A percentile compares a stretch with the other conserved stretches of the same genome.
Evolutionary conservation across 495 filamentous ascomycete genomes (phyloP).

Genomic region (Penicillium salamii): DNA sequence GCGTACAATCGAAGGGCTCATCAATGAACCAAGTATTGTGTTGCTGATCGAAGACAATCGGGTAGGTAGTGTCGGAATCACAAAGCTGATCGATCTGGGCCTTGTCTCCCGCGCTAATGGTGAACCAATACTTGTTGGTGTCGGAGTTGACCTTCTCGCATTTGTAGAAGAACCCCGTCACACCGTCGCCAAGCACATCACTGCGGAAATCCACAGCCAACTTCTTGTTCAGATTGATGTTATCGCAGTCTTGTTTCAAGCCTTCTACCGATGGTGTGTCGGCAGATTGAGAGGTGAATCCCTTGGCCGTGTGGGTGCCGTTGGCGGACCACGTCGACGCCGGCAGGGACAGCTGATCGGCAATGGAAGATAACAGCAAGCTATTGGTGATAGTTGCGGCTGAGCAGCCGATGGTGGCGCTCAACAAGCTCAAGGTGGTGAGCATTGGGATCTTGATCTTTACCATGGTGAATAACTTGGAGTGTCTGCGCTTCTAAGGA

Average conservation of each 20-base stretch:
- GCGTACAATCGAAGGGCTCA: conserved; percentile 28
- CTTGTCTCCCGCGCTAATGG: conserved; percentile 19
- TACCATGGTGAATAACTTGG: not conserved
- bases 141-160: conserved; percentile 23
- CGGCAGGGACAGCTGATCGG: conserved; percentile 18
- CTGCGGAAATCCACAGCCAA: conserved; percentile 26
- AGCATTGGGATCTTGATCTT: conserved; percentile 8
- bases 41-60: conserved; percentile 24
- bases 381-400: conserved; percentile 17
- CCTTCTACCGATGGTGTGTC: conserved; percentile 11
- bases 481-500: not conserved
- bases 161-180: conserved; percentile 27
- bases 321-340: conserved; percentile 28
- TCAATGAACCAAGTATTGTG: conserved; percentile 28
- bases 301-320: conserved; percentile 27
- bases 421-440: conserved; percentile 10
- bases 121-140: conserved; percentile 30
- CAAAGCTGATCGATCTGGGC: conserved; percentile 24
- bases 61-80: conserved; percentile 15
- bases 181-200: conserved; percentile 20
- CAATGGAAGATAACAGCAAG: conserved; percentile 14
- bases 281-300: conserved; percentile 19
- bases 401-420: conserved; percentile 7
- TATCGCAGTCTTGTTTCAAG: conserved; percentile 25
- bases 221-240: conserved; percentile 30